These are phyloP conservation scores for Lobosporangium transversale DNA, from an alignment of 192 early-diverging fungal species.

Conservation along the genomic window DNA sequence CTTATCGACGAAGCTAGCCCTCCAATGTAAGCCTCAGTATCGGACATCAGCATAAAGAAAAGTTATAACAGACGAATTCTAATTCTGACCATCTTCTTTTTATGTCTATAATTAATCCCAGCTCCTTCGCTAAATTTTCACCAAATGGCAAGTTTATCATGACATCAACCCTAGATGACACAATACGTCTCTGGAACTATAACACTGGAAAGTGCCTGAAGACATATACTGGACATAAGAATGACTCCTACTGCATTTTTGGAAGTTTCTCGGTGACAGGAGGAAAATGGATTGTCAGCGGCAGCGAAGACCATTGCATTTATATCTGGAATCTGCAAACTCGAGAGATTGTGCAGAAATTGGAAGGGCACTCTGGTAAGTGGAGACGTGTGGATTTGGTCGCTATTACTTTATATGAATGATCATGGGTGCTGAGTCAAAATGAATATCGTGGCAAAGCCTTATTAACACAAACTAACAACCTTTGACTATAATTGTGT, in stretches of 20 bases:
- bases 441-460: no score
- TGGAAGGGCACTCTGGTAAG: conserved; percentile 90
- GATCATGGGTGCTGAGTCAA: no score
- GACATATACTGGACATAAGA: conserved; percentile 89
- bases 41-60: background rate
- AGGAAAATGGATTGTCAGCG: conserved; percentile 95
- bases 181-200: conserved; percentile 93
- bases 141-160: conserved; percentile 98
- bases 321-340: conserved; percentile 98
- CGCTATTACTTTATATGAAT: background rate
- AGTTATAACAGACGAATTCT: no score
- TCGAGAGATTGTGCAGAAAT: conserved; percentile 91
- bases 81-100: background rate
- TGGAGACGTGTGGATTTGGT: background rate
- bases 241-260: conserved; percentile 92
- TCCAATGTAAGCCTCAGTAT: conserved; percentile 73
- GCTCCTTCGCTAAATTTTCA: conserved; percentile 93
- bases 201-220: conserved; percentile 94
- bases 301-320: conserved; percentile 91
- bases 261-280: conserved; percentile 91
- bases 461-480: no score
- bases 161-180: conserved; percentile 91
- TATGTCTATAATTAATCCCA: conserved; percentile 40
- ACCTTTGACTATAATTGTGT: no score
- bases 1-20: conserved; percentile 95